phyloP scores from a whole-genome alignment of 1,284 basidiomycete species.

The Vanrija pseudolonga region DNA sequence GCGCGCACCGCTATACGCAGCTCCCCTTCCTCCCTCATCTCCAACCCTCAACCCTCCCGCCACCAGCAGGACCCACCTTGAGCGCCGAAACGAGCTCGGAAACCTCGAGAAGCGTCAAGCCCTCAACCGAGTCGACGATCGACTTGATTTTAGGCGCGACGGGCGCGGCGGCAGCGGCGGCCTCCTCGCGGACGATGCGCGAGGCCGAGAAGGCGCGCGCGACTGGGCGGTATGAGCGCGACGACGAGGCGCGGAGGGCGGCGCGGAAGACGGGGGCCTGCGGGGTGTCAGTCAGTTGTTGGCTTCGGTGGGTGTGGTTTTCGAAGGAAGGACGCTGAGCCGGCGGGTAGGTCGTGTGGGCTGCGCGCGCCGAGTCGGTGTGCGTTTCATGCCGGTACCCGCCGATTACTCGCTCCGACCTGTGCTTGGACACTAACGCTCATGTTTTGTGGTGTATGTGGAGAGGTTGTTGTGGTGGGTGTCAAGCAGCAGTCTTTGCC shows the following conservation, averaged over 20 bases:
- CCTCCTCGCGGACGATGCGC: constrained; percentile 23
- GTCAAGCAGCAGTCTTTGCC: neutral
- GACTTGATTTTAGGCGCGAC: constrained; percentile 62
- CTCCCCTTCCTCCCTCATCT: neutral
- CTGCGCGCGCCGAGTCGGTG: too few species aligned
- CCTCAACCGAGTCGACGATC: constrained; percentile 92
- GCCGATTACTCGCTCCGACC: too few species aligned
- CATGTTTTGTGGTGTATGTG: neutral
- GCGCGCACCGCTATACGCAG: too few species aligned
- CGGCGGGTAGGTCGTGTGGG: neutral
- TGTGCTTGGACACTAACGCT: constrained; percentile 6
- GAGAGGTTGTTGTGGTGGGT: neutral
- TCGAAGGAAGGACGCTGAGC: neutral
- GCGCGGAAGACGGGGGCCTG: constrained; percentile 24
- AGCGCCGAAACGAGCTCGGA: constrained; percentile 90
- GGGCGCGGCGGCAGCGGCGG: constrained; percentile 20
- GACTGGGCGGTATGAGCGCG: constrained; percentile 14
- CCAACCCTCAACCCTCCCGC: neutral
- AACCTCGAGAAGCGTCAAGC: constrained; percentile 86
- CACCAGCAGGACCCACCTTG: constrained; percentile 65
- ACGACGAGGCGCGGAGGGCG: constrained; percentile 20
- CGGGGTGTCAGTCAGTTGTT: constrained; percentile 1
- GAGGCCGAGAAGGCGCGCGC: constrained; percentile 29
- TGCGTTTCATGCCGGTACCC: too few species aligned
- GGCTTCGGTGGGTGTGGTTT: neutral